Percentiles rank a stretch among this genome's conserved stretches.
Evolutionary conservation across 2,329 filamentous ascomycete species (phyloP).

Genomic region (Nigrospora osmanthi): DNA sequence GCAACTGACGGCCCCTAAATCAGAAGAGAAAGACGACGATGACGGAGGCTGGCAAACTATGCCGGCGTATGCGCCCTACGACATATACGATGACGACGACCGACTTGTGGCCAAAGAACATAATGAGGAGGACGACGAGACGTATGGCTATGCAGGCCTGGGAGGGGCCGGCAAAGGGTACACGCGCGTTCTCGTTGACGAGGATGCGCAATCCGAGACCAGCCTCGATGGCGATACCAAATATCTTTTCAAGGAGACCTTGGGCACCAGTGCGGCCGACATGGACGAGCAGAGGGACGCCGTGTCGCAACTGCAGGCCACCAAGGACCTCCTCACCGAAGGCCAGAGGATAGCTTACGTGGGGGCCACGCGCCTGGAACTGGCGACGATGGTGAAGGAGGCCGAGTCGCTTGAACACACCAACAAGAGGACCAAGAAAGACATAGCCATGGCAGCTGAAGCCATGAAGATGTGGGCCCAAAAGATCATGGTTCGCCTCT

Average conservation of each 20-base stretch:
- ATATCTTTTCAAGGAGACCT: constrained; percentile 79
- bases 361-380: constrained; percentile 73
- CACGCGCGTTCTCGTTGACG: constrained; percentile 88
- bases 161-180: constrained; percentile 93
- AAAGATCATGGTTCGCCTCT: constrained; percentile 94
- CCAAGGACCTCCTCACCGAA: constrained; percentile 90
- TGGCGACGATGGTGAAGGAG: constrained; percentile 69
- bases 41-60: constrained; percentile 86
- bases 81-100: constrained; percentile 93
- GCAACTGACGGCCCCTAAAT: constrained; percentile 53
- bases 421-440: constrained; percentile 64
- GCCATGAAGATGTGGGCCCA: constrained; percentile 92
- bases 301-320: constrained; percentile 85
- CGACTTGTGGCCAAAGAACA: constrained; percentile 78
- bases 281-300: constrained; percentile 83
- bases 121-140: constrained; percentile 58
- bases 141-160: constrained; percentile 64
- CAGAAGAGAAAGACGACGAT: constrained; percentile 46
- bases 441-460: constrained; percentile 62
- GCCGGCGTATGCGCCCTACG: constrained; percentile 86
- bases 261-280: constrained; percentile 51
- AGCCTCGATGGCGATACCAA: constrained; percentile 97
- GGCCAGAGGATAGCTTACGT: constrained; percentile 96
- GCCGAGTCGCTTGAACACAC: constrained; percentile 52
- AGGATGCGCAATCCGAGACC: constrained; percentile 87